Base-by-base conservation (phyloP, 1,284 basidiomycete genomes). In the Ganoderma lucidum region DNA sequence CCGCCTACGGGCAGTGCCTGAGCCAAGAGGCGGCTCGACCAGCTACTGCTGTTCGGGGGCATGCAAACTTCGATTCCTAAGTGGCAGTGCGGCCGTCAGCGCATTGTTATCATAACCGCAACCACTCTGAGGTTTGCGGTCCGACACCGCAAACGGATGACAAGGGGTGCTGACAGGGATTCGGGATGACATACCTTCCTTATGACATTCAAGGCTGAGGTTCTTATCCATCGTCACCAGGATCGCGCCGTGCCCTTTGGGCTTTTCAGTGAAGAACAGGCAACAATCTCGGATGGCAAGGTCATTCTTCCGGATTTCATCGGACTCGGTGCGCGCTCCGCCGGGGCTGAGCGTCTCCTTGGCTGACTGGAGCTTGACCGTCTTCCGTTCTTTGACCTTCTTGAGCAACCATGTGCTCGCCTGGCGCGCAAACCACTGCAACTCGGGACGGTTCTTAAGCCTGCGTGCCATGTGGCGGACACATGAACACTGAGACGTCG, bases 221-320 rank as follows among this genome's bases (percentile, higher is more conserved):
- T 91, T 90, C 60, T 86, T 89, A 77, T 94, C 93, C 62, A 83
- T 85, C 66, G 88, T 92, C 75, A 89, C 87, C 55, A 93, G 75
- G 64, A 86, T 73, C 37, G 82, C 80, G 41, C 72, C 72, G 44
- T 69, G 63, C 6, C 76, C 77, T 48, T 71, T 75, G 23, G 69
- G 66, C 44, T 66, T 66, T 42, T 73, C 68, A 35, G 68, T 66
- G 75, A 90, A 93, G 77, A 88, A 91, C 71, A 84, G 79, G 75
- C 89, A 91, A 74, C 93, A 94, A 76, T 93, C 92, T 56, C 91
- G 79, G 73, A 94, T 93, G 39, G 89, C 79, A 62, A 84, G 83
- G 75, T 94, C 93, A 74, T 93, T 93, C 67, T 70, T 71, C 60
- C 76, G 76, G 23, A 64, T 44, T 8, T 51, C 66, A 55, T 74